Percentiles rank a stretch among this genome's conserved stretches.
Evolutionary conservation across 2,329 filamentous ascomycete species (phyloP).

Genomic region (Daldinia sp.): DNA sequence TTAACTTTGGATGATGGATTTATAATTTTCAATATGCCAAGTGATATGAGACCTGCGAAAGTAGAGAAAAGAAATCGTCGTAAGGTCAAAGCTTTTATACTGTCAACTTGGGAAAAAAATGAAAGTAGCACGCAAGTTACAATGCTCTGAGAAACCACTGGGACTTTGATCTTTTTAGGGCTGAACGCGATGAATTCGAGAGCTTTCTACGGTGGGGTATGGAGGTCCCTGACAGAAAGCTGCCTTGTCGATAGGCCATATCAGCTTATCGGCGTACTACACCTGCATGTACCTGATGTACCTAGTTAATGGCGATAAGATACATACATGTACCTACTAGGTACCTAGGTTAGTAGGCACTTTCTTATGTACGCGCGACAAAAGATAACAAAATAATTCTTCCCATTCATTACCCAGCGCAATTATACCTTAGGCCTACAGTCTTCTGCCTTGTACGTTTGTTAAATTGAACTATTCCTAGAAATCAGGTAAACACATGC

Average conservation of each 20-base stretch:
- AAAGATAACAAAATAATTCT: slow-evolving; percentile 32
- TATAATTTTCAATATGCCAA: not conserved
- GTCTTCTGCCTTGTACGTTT: not conserved
- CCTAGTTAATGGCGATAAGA: not conserved
- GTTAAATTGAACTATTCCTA: no score
- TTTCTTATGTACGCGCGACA: not conserved
- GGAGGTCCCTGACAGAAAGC: slow-evolving; percentile 5
- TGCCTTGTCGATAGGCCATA: slow-evolving; percentile 6
- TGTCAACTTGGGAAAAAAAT: not conserved
- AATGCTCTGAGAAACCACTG: slow-evolving; percentile 7
- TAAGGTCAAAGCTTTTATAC: not conserved
- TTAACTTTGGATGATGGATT: not conserved
- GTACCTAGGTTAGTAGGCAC: not conserved
- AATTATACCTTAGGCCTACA: not conserved
- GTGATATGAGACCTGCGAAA: not conserved
- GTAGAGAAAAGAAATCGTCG: not conserved
- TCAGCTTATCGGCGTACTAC: not conserved
- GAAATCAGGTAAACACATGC: not conserved
- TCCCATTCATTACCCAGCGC: not conserved
- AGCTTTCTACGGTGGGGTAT: slow-evolving; percentile 42
- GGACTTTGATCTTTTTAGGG: slow-evolving; percentile 29
- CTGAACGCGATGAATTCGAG: slow-evolving; percentile 44
- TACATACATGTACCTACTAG: not conserved
- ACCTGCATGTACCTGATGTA: not conserved
- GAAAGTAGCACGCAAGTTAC: slow-evolving; percentile 1